A percentile compares a stretch with the other conserved stretches of the same genome.
phyloP scores from a whole-genome alignment of 148 eudicot species.

The Rhododendron ovatum region DNA sequence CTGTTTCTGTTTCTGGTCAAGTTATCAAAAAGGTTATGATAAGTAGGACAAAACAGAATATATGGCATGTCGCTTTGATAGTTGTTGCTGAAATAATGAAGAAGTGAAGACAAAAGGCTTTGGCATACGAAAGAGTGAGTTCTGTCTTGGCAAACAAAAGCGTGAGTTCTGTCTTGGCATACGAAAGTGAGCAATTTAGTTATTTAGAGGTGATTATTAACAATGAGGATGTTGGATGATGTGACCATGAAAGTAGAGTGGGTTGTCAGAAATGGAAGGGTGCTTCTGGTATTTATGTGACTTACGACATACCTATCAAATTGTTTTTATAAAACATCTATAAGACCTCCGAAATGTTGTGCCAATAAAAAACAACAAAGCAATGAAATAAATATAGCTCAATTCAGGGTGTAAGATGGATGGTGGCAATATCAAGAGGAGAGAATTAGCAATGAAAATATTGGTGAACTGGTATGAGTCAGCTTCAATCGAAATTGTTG shows the following conservation, averaged over 20 bases:
- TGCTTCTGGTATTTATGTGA: not conserved
- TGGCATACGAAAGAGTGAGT: not conserved
- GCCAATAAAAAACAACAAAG: not conserved
- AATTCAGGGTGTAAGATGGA: not conserved
- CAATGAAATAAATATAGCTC: not conserved
- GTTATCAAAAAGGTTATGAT: not conserved
- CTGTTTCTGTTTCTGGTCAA: not conserved
- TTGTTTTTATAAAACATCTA: not conserved
- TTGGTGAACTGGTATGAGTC: not conserved
- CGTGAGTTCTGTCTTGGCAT: not conserved
- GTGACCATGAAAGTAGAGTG: not conserved
- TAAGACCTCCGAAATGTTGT: not conserved
- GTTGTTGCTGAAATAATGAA: not conserved
- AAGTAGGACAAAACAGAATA: not conserved
- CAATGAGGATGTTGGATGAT: not conserved
- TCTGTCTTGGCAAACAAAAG: not conserved
- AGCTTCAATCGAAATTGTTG: not conserved
- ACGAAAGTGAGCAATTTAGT: not conserved
- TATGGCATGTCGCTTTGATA: not conserved
- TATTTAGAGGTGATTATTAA: not conserved
- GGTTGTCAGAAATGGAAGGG: not conserved
- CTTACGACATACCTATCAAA: not conserved
- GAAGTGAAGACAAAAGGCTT: not conserved
- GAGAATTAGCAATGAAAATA: not conserved
- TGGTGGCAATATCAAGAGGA: not conserved